phyloP scores from a whole-genome alignment of 441 rosid species.

The Adansonia gregorii region DNA sequence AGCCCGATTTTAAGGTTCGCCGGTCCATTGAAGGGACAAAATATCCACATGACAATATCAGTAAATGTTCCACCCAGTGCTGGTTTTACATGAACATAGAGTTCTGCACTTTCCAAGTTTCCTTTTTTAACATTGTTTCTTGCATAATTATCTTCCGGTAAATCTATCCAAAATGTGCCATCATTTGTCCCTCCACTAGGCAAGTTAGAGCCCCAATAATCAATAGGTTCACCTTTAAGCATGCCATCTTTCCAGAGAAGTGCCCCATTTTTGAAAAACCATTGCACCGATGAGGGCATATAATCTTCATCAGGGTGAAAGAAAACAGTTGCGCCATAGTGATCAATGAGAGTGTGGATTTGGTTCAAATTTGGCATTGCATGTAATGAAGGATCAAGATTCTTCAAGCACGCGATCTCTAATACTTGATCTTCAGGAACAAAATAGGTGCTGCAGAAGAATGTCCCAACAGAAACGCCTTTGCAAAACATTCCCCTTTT shows the following conservation, averaged over 20 bases:
- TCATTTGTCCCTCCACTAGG: conserved; percentile 62
- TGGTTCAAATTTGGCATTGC: conserved; percentile 71
- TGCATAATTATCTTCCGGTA: conserved; percentile 51
- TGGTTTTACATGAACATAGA: conserved; percentile 72
- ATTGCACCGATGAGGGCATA: conserved; percentile 67
- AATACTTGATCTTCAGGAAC: conserved; percentile 34
- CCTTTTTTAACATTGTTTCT: conserved; percentile 51
- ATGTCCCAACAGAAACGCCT: conserved; percentile 68
- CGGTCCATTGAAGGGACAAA: conserved; percentile 75
- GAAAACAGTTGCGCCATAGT: conserved; percentile 67
- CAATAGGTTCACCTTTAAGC: conserved; percentile 45
- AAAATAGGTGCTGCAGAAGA: conserved; percentile 53
- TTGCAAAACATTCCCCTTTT: conserved; percentile 54
- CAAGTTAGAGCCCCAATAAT: conserved; percentile 54
- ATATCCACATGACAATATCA: conserved; percentile 71
- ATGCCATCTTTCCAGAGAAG: conserved; percentile 47
- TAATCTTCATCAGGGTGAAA: conserved; percentile 70
- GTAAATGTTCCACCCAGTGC: conserved; percentile 71
- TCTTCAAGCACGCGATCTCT: conserved; percentile 63
- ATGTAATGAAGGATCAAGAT: conserved; percentile 47
- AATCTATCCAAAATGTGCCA: conserved; percentile 61
- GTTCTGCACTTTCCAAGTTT: conserved; percentile 59
- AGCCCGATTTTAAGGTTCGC: conserved; percentile 64
- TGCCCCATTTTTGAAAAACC: conserved; percentile 76
- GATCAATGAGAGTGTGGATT: conserved; percentile 51